A percentile compares a stretch with the other conserved stretches of the same genome.
Conservation (phyloP, 163 green algal species). For the Smithsoniella earleae region DNA sequence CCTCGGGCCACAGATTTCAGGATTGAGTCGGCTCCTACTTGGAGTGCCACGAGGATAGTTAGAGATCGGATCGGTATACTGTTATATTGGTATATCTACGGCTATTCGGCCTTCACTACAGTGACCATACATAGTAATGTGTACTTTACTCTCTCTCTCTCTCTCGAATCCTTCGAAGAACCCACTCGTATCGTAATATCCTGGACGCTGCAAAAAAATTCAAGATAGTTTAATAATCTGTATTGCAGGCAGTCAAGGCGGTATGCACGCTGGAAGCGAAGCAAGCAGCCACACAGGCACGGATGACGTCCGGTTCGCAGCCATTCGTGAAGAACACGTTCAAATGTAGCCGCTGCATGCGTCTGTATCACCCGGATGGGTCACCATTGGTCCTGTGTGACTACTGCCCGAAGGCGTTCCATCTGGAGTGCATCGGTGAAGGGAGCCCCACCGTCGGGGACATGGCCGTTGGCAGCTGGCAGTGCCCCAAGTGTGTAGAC, state of each 20-base stretch:
- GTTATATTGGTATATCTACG: too few relatives aligned
- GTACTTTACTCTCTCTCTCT: too few relatives aligned
- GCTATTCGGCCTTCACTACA: too few relatives aligned
- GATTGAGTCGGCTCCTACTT: too few relatives aligned
- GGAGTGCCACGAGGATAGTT: too few relatives aligned
- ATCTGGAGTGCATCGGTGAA: constrained; percentile 57
- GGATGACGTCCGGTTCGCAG: constrained; percentile 1
- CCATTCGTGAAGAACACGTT: constrained; percentile 24
- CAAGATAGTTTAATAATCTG: too few relatives aligned
- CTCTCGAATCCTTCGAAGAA: too few relatives aligned
- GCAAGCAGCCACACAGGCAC: not conserved
- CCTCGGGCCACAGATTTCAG: too few relatives aligned
- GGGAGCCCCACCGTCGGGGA: constrained; percentile 38
- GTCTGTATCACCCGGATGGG: constrained; percentile 45
- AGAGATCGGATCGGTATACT: too few relatives aligned
- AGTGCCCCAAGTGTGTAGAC: constrained; percentile 50
- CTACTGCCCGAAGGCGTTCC: constrained; percentile 61
- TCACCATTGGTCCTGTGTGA: constrained; percentile 65
- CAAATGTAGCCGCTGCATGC: constrained; percentile 28
- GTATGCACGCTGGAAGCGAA: constrained; percentile 14
- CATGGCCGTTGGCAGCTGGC: constrained; percentile 52
- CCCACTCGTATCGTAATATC: too few relatives aligned
- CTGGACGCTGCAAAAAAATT: too few relatives aligned
- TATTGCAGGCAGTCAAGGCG: constrained; percentile 20
- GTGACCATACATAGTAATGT: too few relatives aligned